Percentiles rank a stretch among this genome's conserved stretches.
These are phyloP conservation scores for Auxenochlorella pyrenoidosa DNA, from an alignment of 139 green algal genomes.

Conservation along the genomic window DNA sequence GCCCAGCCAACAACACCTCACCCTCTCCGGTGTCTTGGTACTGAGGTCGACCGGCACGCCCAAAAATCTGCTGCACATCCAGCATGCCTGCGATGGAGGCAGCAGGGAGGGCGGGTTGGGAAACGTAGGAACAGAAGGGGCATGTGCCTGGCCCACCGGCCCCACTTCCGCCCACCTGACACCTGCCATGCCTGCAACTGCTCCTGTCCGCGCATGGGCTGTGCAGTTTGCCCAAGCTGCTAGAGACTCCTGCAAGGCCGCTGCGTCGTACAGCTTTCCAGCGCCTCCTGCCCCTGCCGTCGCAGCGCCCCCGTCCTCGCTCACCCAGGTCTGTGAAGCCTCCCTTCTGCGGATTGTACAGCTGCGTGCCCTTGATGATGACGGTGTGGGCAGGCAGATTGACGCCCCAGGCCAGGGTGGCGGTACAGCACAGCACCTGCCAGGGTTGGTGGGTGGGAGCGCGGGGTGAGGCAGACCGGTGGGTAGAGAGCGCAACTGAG, in stretches of 20 bases:
- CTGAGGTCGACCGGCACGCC: conserved; percentile 94
- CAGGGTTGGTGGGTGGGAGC: neutral
- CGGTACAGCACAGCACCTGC: conserved; percentile 93
- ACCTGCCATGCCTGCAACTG: too few relatives aligned
- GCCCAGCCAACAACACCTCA: neutral
- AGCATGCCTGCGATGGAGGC: conserved; percentile 78
- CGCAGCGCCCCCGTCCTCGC: too few relatives aligned
- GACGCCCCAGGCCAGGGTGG: conserved; percentile 98
- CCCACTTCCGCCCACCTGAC: too few relatives aligned
- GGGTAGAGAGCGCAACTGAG: too few relatives aligned
- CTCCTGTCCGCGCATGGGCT: too few relatives aligned
- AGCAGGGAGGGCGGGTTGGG: neutral
- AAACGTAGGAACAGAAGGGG: neutral
- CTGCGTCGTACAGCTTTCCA: too few relatives aligned
- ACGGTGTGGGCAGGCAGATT: conserved; percentile 98
- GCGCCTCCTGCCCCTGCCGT: too few relatives aligned
- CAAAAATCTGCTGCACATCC: conserved; percentile 99
- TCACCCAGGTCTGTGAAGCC: conserved; percentile 89
- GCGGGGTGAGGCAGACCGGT: neutral
- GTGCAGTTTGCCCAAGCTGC: too few relatives aligned
- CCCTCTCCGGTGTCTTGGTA: conserved; percentile 72
- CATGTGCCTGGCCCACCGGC: neutral
- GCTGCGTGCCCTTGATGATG: conserved; percentile 99
- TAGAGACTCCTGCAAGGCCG: too few relatives aligned
- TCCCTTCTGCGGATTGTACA: conserved; percentile 96